Evolutionary conservation across 202 grass and related monocot genomes (phyloP).

Genomic region (Carex arenaria): DNA sequence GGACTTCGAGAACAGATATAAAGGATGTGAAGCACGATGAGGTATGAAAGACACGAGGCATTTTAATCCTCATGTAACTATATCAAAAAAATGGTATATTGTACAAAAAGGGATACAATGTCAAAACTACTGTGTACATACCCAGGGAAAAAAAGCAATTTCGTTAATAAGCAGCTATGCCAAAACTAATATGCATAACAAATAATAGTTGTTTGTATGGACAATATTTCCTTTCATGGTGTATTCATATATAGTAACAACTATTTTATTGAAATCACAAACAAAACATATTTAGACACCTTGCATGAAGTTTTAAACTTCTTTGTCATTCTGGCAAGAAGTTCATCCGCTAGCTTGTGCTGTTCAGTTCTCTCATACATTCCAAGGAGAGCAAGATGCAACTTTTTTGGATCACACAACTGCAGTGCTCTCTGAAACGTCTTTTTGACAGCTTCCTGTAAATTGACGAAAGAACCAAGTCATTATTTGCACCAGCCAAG

Average conservation of each 20-base stretch:
- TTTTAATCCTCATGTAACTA: not conserved
- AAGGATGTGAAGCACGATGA: too few species aligned
- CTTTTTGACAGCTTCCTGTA: constrained; percentile 87
- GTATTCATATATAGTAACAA: constrained; percentile 4
- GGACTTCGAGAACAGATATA: too few species aligned
- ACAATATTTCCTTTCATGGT: not conserved
- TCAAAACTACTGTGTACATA: not conserved
- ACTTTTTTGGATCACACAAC: constrained; percentile 85
- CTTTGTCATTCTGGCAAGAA: constrained; percentile 85
- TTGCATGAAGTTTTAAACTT: constrained; percentile 93
- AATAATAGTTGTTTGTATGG: not conserved
- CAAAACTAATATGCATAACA: too few species aligned
- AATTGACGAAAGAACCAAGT: constrained; percentile 17
- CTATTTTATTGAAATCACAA: not conserved
- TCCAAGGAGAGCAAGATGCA: constrained; percentile 76
- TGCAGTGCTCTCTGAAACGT: constrained; percentile 84
- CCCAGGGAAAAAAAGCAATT: not conserved
- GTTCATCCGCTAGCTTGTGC: constrained; percentile 60
- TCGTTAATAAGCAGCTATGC: not conserved
- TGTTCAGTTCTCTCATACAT: constrained; percentile 87
- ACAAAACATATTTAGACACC: constrained; percentile 33
- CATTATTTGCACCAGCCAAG: constrained; percentile 15
- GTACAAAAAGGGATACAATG: not conserved
- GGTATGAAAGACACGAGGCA: too few species aligned
- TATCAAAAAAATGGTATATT: not conserved